Evolutionary conservation across 2,329 filamentous ascomycete species (phyloP).

Genomic region (Endothia cerciana): DNA sequence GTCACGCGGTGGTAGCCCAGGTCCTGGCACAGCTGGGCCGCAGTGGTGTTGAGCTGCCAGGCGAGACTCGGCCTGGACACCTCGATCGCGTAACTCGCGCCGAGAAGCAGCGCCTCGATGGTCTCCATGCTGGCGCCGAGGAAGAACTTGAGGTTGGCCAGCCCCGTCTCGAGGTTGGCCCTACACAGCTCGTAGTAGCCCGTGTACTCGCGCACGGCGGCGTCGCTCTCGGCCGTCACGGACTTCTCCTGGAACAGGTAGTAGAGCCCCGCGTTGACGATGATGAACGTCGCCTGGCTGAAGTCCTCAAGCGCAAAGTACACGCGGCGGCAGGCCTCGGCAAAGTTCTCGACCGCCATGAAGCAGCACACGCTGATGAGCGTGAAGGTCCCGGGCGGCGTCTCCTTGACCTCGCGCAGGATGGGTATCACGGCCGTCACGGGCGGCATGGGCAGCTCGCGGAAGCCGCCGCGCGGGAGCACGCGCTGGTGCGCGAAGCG

Average conservation of each 20-base stretch:
- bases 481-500: slow-evolving; percentile 51
- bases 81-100: slow-evolving; percentile 65
- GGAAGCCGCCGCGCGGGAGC: slow-evolving; percentile 49
- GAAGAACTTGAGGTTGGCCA: slow-evolving; percentile 58
- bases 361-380: slow-evolving; percentile 50
- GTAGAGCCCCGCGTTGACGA: slow-evolving; percentile 54
- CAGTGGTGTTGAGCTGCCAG: slow-evolving; percentile 65
- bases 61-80: slow-evolving; percentile 64
- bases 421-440: slow-evolving; percentile 53
- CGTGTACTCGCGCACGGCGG: slow-evolving; percentile 41
- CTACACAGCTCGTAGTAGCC: slow-evolving; percentile 47
- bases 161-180: slow-evolving; percentile 53
- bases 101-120: slow-evolving; percentile 62
- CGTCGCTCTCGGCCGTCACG: slow-evolving; percentile 37
- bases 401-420: slow-evolving; percentile 53
- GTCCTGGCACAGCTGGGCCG: slow-evolving; percentile 63
- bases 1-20: slow-evolving; percentile 62
- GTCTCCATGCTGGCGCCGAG: slow-evolving; percentile 58
- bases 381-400: slow-evolving; percentile 53
- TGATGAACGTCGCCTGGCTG: slow-evolving; percentile 54
- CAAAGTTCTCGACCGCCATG: slow-evolving; percentile 53
- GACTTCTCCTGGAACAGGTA: slow-evolving; percentile 54
- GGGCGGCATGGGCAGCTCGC: slow-evolving; percentile 59
- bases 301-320: slow-evolving; percentile 49
- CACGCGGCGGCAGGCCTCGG: slow-evolving; percentile 50